These are phyloP conservation scores for Hypocreales sp. DNA, from an alignment of 2,329 filamentous ascomycete species.

Conservation along the genomic window DNA sequence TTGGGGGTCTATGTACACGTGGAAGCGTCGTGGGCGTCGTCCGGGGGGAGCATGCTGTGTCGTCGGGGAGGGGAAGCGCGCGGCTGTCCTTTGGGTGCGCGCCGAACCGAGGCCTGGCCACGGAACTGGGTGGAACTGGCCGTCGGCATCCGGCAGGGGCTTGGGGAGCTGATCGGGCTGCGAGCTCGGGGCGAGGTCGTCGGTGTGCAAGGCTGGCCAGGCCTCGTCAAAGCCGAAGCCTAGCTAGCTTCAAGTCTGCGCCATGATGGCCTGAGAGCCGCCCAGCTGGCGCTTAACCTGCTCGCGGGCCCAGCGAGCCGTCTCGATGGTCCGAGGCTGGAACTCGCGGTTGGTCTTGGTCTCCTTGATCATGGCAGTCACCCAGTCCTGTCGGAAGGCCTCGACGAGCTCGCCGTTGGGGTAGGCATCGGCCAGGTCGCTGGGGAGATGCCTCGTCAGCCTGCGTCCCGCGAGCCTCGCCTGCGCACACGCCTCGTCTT, in stretches of 20 bases:
- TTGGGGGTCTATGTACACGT: constrained; percentile 22
- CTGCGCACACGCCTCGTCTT: neutral
- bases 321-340: constrained; percentile 72
- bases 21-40: constrained; percentile 21
- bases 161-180: neutral
- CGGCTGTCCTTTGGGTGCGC: neutral
- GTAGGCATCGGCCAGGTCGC: constrained; percentile 88
- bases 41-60: constrained; percentile 12
- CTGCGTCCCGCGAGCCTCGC: too few relatives aligned
- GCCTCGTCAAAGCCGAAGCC: too few relatives aligned
- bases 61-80: constrained; percentile 7
- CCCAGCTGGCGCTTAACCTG: constrained; percentile 85
- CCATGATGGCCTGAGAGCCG: constrained; percentile 34
- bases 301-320: constrained; percentile 92
- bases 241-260: constrained; percentile 27
- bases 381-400: constrained; percentile 82
- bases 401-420: constrained; percentile 74
- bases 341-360: constrained; percentile 82
- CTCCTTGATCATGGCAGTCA: constrained; percentile 81
- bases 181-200: too few relatives aligned
- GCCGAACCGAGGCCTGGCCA: neutral
- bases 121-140: too few relatives aligned
- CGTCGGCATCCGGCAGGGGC: too few relatives aligned
- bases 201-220: too few relatives aligned
- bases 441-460: constrained; percentile 16